Conservation (phyloP, 495 filamentous ascomycete species). For the Penicillium egyptiacum region DNA sequence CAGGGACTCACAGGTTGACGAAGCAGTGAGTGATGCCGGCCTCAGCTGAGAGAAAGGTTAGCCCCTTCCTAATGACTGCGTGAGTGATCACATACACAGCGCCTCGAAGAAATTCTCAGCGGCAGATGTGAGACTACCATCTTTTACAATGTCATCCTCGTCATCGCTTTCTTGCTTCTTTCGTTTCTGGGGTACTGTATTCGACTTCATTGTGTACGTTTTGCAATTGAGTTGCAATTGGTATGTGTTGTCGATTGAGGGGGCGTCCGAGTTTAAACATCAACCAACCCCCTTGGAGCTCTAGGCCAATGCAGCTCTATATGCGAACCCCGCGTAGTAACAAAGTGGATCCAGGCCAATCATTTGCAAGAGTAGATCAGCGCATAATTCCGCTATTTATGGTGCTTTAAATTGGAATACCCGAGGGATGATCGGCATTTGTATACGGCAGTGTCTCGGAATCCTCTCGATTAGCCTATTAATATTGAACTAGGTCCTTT, state of each 20-base stretch:
- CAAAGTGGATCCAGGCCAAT: too few relatives aligned
- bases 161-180: conserved; percentile 6
- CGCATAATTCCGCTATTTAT: not conserved
- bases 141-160: conserved; percentile 7
- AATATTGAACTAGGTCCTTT: too few relatives aligned
- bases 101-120: conserved; percentile 30
- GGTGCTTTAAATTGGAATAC: not conserved
- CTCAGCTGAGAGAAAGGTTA: conserved; percentile 17
- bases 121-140: conserved; percentile 15
- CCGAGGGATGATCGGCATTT: conserved; percentile 3
- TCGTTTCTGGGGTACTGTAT: conserved; percentile 1
- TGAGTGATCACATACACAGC: conserved; percentile 11
- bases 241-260: not conserved
- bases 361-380: not conserved
- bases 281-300: not conserved
- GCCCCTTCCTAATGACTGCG: not conserved
- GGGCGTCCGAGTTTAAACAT: not conserved
- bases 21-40: conserved; percentile 26
- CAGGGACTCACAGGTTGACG: conserved; percentile 24
- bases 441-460: not conserved
- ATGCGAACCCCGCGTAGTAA: not conserved
- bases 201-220: not conserved
- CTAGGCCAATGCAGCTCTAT: not conserved
- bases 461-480: not conserved
- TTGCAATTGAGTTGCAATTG: not conserved